Conservation (phyloP, 2,329 filamentous ascomycete species). For the Scedosporium aurantiacum region DNA sequence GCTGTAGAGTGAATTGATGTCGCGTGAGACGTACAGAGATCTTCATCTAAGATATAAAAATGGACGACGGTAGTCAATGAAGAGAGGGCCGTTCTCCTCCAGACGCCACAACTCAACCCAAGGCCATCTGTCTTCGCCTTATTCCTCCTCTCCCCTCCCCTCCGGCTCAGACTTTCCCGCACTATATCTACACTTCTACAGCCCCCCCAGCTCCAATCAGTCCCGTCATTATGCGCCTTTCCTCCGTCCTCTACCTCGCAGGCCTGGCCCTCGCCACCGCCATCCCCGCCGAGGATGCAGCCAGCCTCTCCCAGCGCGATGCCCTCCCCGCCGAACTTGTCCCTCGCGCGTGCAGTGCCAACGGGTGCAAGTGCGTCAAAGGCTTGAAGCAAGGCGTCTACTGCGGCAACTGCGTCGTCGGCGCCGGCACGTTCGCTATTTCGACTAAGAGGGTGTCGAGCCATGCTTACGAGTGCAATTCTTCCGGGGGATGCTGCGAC, state of each 20-base stretch:
- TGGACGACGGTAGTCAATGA: not conserved
- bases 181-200: not conserved
- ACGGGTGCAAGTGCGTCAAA: conserved; percentile 8
- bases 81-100: not conserved
- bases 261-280: conserved; percentile 9
- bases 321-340: conserved; percentile 7
- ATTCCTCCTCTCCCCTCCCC: no score
- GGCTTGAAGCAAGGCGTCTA: conserved; percentile 7
- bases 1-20: not conserved
- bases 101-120: not conserved
- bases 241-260: conserved; percentile 4
- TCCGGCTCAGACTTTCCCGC: no score
- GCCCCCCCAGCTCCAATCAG: not conserved
- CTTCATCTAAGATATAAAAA: not conserved
- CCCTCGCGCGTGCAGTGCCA: conserved; percentile 3
- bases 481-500: conserved; percentile 13
- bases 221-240: not conserved
- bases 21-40: not conserved
- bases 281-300: not conserved
- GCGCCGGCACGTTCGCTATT: conserved; percentile 13
- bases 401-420: conserved; percentile 10
- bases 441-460: conserved; percentile 12
- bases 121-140: no score
- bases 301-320: not conserved
- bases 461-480: conserved; percentile 14